A percentile compares a stretch with the other conserved stretches of the same genome.
Conservation (phyloP, 768 basidiomycete species). For the Lactarius pseudohatsudake region DNA sequence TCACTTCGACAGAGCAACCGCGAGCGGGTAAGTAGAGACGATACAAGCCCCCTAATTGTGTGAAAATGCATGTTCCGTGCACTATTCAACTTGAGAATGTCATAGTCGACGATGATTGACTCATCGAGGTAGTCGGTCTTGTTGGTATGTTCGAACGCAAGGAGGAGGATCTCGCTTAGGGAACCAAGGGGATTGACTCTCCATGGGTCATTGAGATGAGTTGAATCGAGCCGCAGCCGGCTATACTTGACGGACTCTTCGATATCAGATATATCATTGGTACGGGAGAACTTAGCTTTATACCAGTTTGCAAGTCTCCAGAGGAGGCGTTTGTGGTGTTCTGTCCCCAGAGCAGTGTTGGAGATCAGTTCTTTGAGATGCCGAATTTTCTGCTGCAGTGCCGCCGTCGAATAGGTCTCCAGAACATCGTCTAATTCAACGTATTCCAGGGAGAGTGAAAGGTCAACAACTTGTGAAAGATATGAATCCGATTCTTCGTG, state of each 20-base stretch:
- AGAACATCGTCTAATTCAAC: not conserved
- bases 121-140: not conserved
- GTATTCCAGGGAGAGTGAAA: not conserved
- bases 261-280: not conserved
- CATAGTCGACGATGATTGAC: not conserved
- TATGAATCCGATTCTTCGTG: conserved; percentile 1
- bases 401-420: not conserved
- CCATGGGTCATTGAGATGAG: not conserved
- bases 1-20: not conserved
- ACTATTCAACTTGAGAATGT: not conserved
- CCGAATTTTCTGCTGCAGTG: conserved; percentile 1
- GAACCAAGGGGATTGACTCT: not conserved
- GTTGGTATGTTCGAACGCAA: not conserved
- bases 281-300: conserved; percentile 7
- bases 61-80: not conserved
- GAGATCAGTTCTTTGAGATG: not conserved
- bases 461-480: not conserved
- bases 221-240: not conserved
- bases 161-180: conserved; percentile 3
- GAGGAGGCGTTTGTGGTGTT: not conserved
- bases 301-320: conserved; percentile 3
- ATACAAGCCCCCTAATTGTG: not conserved
- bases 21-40: not conserved
- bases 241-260: conserved; percentile 1
- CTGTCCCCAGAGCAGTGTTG: not conserved